Evolutionary conservation across 805 yeast genomes (phyloP).

Genomic region (Cyberlindnera mrakii): DNA sequence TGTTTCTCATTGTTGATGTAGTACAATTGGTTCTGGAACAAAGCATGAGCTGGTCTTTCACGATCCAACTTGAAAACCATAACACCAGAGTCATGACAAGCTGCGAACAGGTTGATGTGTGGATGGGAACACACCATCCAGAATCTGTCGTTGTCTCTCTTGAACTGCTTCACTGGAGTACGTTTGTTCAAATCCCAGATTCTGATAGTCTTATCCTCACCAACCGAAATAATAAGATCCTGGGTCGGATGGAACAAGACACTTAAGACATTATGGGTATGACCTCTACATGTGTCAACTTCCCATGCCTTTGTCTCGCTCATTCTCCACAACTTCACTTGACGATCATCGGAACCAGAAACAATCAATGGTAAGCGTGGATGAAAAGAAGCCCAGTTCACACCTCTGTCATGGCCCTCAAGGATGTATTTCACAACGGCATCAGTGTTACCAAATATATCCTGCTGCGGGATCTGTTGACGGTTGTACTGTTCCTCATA

Average conservation of each 20-base stretch:
- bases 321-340: conserved; percentile 96
- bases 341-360: conserved; percentile 93
- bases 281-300: conserved; percentile 97
- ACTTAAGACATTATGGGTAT: conserved; percentile 85
- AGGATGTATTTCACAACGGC: conserved; percentile 92
- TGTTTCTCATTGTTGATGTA: conserved; percentile 82
- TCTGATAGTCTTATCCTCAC: conserved; percentile 94
- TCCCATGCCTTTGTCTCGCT: conserved; percentile 98
- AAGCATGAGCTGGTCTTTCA: conserved; percentile 88
- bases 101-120: conserved; percentile 83
- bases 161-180: conserved; percentile 87
- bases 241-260: conserved; percentile 90
- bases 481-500: conserved; percentile 37
- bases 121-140: conserved; percentile 93
- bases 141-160: conserved; percentile 89
- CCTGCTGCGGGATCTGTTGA: conserved; percentile 76
- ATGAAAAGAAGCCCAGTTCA: conserved; percentile 97
- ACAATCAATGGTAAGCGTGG: conserved; percentile 93
- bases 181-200: conserved; percentile 96
- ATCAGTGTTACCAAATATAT: conserved; percentile 89
- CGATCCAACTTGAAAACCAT: conserved; percentile 97
- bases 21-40: conserved; percentile 65
- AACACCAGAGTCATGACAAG: conserved; percentile 95
- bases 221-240: conserved; percentile 86
- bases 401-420: conserved; percentile 98